Conservation (phyloP, 352 stramenopile species). For the Phytophthora tentaculata region DNA sequence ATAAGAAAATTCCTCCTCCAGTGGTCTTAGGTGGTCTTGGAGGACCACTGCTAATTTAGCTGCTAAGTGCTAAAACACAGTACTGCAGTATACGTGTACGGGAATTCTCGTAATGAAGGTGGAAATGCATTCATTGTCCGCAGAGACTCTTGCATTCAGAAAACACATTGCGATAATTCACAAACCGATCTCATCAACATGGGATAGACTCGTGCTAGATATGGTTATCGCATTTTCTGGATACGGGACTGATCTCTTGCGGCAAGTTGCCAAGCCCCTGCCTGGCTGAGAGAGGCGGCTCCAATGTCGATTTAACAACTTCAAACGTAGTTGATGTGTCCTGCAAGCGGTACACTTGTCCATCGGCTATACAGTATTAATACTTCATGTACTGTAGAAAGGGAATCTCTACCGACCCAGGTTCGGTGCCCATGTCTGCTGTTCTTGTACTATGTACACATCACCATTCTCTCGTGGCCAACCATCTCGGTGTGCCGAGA, state of each 20-base stretch:
- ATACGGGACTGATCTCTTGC: neutral
- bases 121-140: too few species aligned
- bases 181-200: conserved; percentile 6
- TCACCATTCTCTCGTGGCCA: neutral
- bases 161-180: too few species aligned
- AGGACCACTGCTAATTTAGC: neutral
- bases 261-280: neutral
- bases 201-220: conserved; percentile 21
- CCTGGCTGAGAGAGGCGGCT: conserved; percentile 9
- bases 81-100: too few species aligned
- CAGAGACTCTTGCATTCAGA: too few species aligned
- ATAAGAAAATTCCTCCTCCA: too few species aligned
- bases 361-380: neutral
- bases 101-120: too few species aligned
- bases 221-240: neutral
- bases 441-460: too few species aligned
- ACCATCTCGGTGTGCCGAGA: conserved; percentile 10
- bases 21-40: neutral
- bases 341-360: neutral
- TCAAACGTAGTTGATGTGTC: neutral
- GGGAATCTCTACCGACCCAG: neutral
- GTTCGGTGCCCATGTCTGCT: neutral
- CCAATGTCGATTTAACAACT: neutral
- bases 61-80: too few species aligned
- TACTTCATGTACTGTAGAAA: neutral